Conservation (phyloP, 73 alveolate species). For the Tetrahymena borealis region DNA sequence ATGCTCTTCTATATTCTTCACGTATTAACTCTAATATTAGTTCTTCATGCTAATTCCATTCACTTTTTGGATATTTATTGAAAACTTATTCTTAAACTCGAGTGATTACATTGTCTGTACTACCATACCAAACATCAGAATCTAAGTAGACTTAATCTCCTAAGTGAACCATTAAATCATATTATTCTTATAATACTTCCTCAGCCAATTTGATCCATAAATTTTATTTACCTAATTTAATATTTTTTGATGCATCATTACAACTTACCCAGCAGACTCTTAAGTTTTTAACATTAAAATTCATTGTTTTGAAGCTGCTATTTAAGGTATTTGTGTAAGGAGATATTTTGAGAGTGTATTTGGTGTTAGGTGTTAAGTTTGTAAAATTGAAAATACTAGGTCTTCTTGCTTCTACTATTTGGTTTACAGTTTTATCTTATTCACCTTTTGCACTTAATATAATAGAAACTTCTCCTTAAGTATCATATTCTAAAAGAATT, state of each 20-base stretch:
- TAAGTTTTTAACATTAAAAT: not conserved
- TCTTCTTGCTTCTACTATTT: not conserved
- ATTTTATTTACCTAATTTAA: not conserved
- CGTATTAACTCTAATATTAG: not conserved
- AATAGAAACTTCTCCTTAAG: not conserved
- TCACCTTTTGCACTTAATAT: not conserved
- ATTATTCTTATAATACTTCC: not conserved
- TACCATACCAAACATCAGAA: not conserved
- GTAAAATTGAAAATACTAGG: not conserved
- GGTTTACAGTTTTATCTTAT: not conserved
- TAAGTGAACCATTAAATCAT: not conserved
- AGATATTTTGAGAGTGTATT: not conserved
- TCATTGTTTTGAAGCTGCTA: not conserved
- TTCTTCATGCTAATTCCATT: not conserved
- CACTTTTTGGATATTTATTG: not conserved
- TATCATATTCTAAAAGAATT: not conserved
- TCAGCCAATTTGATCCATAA: not conserved
- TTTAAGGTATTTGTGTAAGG: not conserved
- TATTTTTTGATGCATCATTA: not conserved
- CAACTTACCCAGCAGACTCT: not conserved
- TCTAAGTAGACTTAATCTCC: constrained; percentile 2
- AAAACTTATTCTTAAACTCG: not conserved
- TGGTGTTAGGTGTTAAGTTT: not conserved
- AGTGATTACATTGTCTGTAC: not conserved
- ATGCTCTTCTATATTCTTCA: constrained; percentile 6